Evolutionary conservation across 2,329 filamentous ascomycete genomes (phyloP), one percentile per base, ranked within the genome.

Genomic region (Hypoxylon sp.): DNA sequence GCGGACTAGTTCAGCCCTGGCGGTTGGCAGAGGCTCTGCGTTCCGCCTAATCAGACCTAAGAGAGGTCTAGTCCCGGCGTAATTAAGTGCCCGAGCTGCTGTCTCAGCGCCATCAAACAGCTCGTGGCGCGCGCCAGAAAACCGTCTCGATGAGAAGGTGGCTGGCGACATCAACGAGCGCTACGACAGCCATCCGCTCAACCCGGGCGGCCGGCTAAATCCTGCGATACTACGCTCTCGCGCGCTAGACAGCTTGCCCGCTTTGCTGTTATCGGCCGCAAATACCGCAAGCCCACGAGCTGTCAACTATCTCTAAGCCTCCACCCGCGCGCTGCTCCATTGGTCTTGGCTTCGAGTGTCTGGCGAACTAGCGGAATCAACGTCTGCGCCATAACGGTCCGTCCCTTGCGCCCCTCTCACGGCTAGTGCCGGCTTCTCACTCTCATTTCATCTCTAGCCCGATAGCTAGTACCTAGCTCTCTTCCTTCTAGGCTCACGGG

Each of bases 171-270:
- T 56, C 23, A 37, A 27, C 29, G n/a, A n/a, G n/a, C 24, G 42
- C 33, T 11, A 33, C 35, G 29, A 23, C 18, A 42, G n/a, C 46
- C 33, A 33, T 26, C 42, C 47, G 35, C 49, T 29, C 49, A 52
- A 38, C 29, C 53, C 60, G 53, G 38, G 17, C 33, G 29, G 26
- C 49, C 37, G 47, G 49, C 26, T 47, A 27, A 18, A 27, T 42
- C 23, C 42, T 58, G 52, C 53, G 48, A 51, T 63, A 13, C 49
- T 13, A 60, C 57, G 2, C 26, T 51, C 43, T 51, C 40, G 60
- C 46, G 48, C 45, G 33, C 40, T 31, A n/a, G 24, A 45, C 37
- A 31, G 35, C 48, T 42, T 27, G 20, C 26, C 41, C 15, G 6
- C 15, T 3, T 13, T 29, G n/a, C 51, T 40, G 49, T 41, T 49